phyloP scores from a whole-genome alignment of 1,284 basidiomycete genomes.

The Moesziomyces parantarcticus region DNA sequence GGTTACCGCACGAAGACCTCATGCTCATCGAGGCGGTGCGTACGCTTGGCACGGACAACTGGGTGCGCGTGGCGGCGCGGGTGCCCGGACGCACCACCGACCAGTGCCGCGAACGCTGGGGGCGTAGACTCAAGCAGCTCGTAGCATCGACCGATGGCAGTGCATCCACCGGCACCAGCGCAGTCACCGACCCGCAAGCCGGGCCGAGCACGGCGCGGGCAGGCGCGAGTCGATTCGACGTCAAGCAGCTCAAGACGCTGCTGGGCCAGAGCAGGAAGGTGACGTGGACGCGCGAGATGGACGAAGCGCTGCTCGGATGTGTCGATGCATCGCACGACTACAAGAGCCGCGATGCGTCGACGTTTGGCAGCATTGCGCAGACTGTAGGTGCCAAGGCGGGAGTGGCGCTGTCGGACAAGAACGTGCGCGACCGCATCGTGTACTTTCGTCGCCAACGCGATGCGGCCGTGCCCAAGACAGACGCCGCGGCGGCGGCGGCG shows the following conservation, averaged over 20 bases:
- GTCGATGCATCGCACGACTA: constrained; percentile 14
- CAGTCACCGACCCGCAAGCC: background rate
- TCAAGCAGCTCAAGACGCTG: constrained; percentile 3
- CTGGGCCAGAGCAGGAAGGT: constrained; percentile 13
- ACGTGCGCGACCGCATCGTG: constrained; percentile 14
- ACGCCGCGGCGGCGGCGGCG: background rate
- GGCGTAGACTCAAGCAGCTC: constrained; percentile 25
- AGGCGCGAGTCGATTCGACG: background rate
- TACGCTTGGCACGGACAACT: constrained; percentile 19
- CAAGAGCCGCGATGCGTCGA: constrained; percentile 8
- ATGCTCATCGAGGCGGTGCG: constrained; percentile 22
- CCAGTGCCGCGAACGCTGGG: constrained; percentile 44
- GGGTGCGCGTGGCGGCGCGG: constrained; percentile 25
- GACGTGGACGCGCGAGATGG: constrained; percentile 30
- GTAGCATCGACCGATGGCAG: too few species aligned
- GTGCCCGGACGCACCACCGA: constrained; percentile 30
- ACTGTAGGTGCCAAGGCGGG: constrained; percentile 6
- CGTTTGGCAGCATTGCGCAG: constrained; percentile 21
- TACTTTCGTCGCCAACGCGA: constrained; percentile 1
- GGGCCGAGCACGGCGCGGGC: background rate
- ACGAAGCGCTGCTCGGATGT: constrained; percentile 10
- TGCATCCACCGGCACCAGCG: constrained; percentile 1
- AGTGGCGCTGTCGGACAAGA: constrained; percentile 24
- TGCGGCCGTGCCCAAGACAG: background rate
- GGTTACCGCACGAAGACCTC: constrained; percentile 32